These are phyloP conservation scores for Cercospora berteroae DNA, from an alignment of 2,329 filamentous ascomycete genomes.

Conservation along the genomic window DNA sequence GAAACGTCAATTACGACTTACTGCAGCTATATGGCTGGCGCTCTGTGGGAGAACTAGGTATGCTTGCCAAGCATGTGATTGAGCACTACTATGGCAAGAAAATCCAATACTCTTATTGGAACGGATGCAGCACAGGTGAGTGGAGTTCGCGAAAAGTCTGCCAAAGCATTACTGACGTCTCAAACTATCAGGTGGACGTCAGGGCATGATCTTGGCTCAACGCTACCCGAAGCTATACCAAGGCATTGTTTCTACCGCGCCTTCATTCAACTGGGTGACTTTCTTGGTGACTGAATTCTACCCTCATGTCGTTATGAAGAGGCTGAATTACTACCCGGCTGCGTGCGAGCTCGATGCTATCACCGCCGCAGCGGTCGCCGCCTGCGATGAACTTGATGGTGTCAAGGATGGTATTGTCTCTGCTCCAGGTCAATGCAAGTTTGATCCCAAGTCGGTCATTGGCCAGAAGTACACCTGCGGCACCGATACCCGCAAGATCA, in stretches of 20 bases:
- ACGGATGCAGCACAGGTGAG: constrained; percentile 40
- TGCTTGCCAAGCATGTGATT: constrained; percentile 36
- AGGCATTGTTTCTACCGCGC: constrained; percentile 43
- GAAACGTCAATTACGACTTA: constrained; percentile 37
- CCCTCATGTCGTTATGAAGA: constrained; percentile 36
- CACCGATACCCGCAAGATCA: constrained; percentile 29
- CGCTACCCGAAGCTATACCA: constrained; percentile 41
- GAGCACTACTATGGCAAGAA: constrained; percentile 36
- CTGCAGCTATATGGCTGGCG: constrained; percentile 39
- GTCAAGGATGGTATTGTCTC: constrained; percentile 39
- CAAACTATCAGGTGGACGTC: constrained; percentile 31
- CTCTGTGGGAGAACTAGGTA: constrained; percentile 38
- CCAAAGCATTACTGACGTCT: neutral
- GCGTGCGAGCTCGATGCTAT: constrained; percentile 41
- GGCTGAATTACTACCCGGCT: constrained; percentile 30
- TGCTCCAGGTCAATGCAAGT: constrained; percentile 32
- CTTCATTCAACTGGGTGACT: constrained; percentile 41
- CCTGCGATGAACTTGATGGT: constrained; percentile 42
- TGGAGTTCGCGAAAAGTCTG: neutral
- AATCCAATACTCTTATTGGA: constrained; percentile 41
- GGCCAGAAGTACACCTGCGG: constrained; percentile 31
- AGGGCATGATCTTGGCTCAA: constrained; percentile 40
- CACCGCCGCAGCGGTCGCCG: constrained; percentile 36
- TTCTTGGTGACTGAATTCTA: constrained; percentile 34
- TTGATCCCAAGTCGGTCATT: constrained; percentile 35